Base-by-base conservation (phyloP, 805 yeast genomes). In the Suhomyces prunicola region DNA sequence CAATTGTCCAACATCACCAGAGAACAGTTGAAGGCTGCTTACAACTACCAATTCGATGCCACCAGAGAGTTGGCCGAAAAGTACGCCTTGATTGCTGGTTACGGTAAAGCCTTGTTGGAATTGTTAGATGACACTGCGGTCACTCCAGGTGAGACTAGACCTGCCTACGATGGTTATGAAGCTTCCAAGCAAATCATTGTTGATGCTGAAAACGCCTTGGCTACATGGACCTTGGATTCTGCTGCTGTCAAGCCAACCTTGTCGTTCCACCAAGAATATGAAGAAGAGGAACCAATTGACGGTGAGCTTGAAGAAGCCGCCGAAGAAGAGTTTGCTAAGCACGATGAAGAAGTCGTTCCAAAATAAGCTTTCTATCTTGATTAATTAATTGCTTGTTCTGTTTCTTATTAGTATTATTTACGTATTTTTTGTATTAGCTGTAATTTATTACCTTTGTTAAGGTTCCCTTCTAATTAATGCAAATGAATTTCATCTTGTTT, bases 141-240 rank as follows among this genome's bases (percentile, higher is more conserved):
- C 50, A 87, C 93, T 54, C 96, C 96, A 54, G 96, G 96, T 79
- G 96, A 88, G 77, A 87, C 93, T 47, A 86, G 94, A 83, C 87
- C 92, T 41, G 87, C 92, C 54, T 88, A 88, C 70, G 96, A 88
- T 64, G 96, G 96, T 61, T 88, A 87, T 70, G 94, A 88, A 71
- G 91, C 93, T 46, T 86, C 93, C 42, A 88, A 87, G 76, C 96
- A 88, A 75, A 88, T 88, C 71, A 87, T 88, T 64, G 84, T 88
- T 62, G 96, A 88, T 66, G 90, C 91, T 59, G 96, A 88, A 74
- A 85, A 83, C 60, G 91, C 94, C 52, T 79, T 88, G 69, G 87
- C 88, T 59, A 79, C 87, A 49, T 88, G 96, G 96, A 88, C 96
- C 60, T 80, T 87, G 64, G 94, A 88, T 65, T 76, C 85, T 53